Evolutionary conservation across 2,329 filamentous ascomycete genomes (phyloP).

Genomic region (Hysterium pulicare): DNA sequence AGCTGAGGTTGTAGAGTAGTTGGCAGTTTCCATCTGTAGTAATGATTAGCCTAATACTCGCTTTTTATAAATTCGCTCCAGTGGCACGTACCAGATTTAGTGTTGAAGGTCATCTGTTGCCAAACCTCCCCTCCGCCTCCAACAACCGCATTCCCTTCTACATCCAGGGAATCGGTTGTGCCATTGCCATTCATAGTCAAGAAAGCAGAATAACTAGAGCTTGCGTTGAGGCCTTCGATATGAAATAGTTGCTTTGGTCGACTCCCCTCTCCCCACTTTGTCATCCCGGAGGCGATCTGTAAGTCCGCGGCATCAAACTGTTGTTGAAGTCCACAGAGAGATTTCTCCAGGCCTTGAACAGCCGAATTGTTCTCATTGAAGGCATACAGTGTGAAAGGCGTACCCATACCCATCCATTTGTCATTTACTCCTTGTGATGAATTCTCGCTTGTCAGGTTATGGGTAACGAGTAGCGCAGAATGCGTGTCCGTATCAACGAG

Average conservation of each 20-base stretch:
- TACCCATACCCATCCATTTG: conserved; percentile 55
- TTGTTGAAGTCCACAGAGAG: conserved; percentile 74
- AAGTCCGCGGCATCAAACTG: conserved; percentile 60
- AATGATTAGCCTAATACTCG: conserved; percentile 5
- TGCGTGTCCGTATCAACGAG: conserved; percentile 82
- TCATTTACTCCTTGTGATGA: conserved; percentile 48
- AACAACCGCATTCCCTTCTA: conserved; percentile 39
- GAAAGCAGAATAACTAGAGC: conserved; percentile 68
- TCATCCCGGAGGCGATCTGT: conserved; percentile 60
- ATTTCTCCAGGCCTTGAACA: conserved; percentile 69
- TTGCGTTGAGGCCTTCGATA: conserved; percentile 68
- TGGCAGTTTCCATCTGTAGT: conserved; percentile 72
- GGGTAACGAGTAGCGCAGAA: conserved; percentile 75
- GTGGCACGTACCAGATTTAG: conserved; percentile 64
- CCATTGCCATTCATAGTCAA: conserved; percentile 60
- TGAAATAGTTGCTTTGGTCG: conserved; percentile 83
- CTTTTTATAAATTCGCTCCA: background rate
- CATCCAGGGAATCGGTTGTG: conserved; percentile 51
- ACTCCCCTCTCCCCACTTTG: conserved; percentile 58
- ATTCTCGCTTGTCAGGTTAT: conserved; percentile 60
- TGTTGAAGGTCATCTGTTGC: conserved; percentile 67
- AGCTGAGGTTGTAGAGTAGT: conserved; percentile 79
- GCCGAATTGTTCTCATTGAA: conserved; percentile 58
- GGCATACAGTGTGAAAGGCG: conserved; percentile 74
- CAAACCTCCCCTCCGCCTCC: conserved; percentile 77